Base-by-base conservation (phyloP, 2,329 filamentous ascomycete species). In the Fusarium sp. region DNA sequence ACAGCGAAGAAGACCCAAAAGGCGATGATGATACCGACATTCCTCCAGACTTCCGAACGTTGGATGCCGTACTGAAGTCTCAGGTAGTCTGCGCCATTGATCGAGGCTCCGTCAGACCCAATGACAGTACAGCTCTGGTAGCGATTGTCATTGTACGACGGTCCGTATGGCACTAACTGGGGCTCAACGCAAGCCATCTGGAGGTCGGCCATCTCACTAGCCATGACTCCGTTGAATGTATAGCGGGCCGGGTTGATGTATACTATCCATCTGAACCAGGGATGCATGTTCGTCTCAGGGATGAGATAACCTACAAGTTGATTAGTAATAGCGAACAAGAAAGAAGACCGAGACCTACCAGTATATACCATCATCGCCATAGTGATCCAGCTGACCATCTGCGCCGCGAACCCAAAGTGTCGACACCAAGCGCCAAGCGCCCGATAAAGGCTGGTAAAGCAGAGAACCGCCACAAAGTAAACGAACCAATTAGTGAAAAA, bases 191-290 rank as follows among this genome's bases (percentile, higher is more conserved):
- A 58, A n/a, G 25, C 4, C 10, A 58, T 18, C 15, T 27, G 12
- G 30, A 20, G 5, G 16, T 74, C 3, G 82, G 80, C 66, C 88
- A 90, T 2, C 69, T 92, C 90, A 74, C 91, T 91, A 58, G 87
- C 80, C 85, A 90, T 86, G 14, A 91, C 79, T 3, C 84, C 81
- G 70, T 91, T 89, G 72, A 91, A 91, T 0, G 84, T 87, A 66
- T 91, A 91, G 6, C 83, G 85, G 24, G 91, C 84, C 4, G 88
- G 75, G 58, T 87, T 88, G 63, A 91, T 87, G 89, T 90, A 91
- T 29, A 86, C 81, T 27, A 86, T 85, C 88, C 89, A 92, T 3
- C 86, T 85, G 18, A 87, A 38, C 72, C 69, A 72, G 27, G 32
- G 18, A 3, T 71, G 82, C 87, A 88, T 91, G 74, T 90, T 75